Base-by-base conservation (phyloP, 495 filamentous ascomycete species). In the Penicillium dipodomyicola region DNA sequence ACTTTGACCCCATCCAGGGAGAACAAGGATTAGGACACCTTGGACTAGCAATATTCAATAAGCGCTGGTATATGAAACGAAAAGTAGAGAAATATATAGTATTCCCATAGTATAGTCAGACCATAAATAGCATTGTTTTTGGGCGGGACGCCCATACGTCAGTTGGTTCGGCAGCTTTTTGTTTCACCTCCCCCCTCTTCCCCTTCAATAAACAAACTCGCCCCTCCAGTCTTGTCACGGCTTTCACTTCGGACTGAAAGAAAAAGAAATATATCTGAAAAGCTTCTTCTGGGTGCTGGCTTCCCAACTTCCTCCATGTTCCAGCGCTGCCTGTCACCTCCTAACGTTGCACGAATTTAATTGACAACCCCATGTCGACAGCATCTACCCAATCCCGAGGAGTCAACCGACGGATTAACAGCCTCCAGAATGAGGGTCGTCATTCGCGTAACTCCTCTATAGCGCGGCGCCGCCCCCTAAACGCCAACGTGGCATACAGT, bases 401-500 rank as follows among this genome's bases (percentile, higher is more conserved):
- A 65, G 65, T 82, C 55, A 78, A 80, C 66, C 76, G 78, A 69
- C 78, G 77, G 62, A 72, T 82, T 51, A 80, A 81, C 69, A 84
- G 79, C 62, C 65, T 84, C 39, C 81, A 83, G 54, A 77, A 77
- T 73, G 76, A 82, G 58, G 72, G 74, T 23, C 72, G 72, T 53
- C 74, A 80, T 59, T 72, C 74, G 52, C 80, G 82, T 57, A 80
- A 77, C 58, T 72, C 71, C 52, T 86, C 84, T 45, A 65, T 70
- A 60, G 72, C 75, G 41, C 72, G 73, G 19, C 77, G 78, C 54
- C 77, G 77, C 27, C 70, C 74, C 27, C 70, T 87, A 48, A 80
- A 72, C 60, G 72, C 79, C 57, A 79, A 90, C 60, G 90, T 96
- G 74, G 92, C 90, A 70, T 96, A 92, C 76, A 87, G 84, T 39